Base-by-base conservation (phyloP, 2,329 filamentous ascomycete genomes). In the Parastagonospora avenae region DNA sequence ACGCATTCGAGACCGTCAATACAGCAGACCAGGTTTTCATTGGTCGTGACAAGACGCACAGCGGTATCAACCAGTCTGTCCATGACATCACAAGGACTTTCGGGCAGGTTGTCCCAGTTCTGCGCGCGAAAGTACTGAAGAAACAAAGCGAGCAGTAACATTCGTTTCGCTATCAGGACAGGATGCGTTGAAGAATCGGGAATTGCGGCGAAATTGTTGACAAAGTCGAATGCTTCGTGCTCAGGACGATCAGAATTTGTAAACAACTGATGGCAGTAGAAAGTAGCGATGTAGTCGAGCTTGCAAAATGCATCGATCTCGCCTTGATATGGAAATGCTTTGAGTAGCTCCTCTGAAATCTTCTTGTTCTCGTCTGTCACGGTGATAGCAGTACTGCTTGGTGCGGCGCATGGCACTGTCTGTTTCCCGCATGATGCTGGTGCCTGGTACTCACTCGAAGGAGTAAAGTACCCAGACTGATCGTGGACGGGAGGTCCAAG, bases 1-100 rank as follows among this genome's bases (percentile, higher is more conserved):
- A 79, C 59, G 50, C 74, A 77, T 9, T 75, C 68, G 4, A 80
- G 52, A 1, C 72, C 65, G 46, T 80, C 78, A 1, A 79, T 46
- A 1, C 62, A 71, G 10, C 58, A 58, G 0, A 74, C 37, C 6
- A 79, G 48, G 8, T 71, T 64, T 8, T 78, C 75, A 7, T 75
- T 72, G 8, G 59, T 70, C 1, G 73, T 74, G 0, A 75, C 70
- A 11, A 48, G 12, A 15, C 24, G 48, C 8, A 52, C 66, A 4
- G 67, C 74, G 4, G 65, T 59, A 8, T 68, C 55, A 8, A 62
- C 60, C 14, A 74, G 50, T 11, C 66, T 55, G 31, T 52, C 41
- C 58, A 70, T 71, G 15, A 75, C 37, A 2, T 32, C 33, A 8
- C 32, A 8, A 24, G 52, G 62, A 28, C 47, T 41, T 45, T 73